phyloP scores from a whole-genome alignment of 2,329 filamentous ascomycete genomes.

The Aspergillus floridensis region DNA sequence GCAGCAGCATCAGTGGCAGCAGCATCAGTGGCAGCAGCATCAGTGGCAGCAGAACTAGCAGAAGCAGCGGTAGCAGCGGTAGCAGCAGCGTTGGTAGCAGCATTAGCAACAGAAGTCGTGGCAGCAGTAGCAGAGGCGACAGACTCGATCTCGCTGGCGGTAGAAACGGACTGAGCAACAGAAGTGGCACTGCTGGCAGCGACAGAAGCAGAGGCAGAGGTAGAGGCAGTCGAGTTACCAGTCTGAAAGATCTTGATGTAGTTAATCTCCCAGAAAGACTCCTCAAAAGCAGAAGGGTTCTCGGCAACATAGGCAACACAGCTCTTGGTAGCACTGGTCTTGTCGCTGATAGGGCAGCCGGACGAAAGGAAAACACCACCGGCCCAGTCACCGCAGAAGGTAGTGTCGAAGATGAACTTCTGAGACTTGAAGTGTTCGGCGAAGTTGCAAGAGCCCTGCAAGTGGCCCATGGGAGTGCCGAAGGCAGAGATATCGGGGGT shows the following conservation, averaged over 20 bases:
- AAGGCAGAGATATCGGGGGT: constrained; percentile 47
- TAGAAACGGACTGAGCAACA: constrained; percentile 3
- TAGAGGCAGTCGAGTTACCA: constrained; percentile 10
- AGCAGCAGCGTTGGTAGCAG: neutral
- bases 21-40: neutral
- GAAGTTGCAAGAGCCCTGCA: constrained; percentile 43
- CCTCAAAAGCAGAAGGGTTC: constrained; percentile 66
- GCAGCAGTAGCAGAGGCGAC: neutral
- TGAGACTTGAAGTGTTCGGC: constrained; percentile 41
- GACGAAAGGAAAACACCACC: constrained; percentile 49
- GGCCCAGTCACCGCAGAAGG: constrained; percentile 58
- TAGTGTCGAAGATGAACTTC: constrained; percentile 50
- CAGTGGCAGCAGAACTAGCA: neutral
- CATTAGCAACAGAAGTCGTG: neutral
- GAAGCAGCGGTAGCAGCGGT: neutral
- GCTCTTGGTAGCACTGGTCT: constrained; percentile 59
- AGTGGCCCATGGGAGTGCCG: constrained; percentile 46
- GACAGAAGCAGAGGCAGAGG: neutral
- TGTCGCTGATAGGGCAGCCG: constrained; percentile 56
- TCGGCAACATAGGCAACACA: constrained; percentile 71
- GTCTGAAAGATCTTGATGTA: constrained; percentile 63
- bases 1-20: neutral
- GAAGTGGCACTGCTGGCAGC: constrained; percentile 9
- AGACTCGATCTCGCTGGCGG: neutral
- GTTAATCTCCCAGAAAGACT: constrained; percentile 78